Evolutionary conservation across 768 basidiomycete genomes (phyloP), one percentile per base, ranked within the genome.

Genomic region (Exidia glandulosa): DNA sequence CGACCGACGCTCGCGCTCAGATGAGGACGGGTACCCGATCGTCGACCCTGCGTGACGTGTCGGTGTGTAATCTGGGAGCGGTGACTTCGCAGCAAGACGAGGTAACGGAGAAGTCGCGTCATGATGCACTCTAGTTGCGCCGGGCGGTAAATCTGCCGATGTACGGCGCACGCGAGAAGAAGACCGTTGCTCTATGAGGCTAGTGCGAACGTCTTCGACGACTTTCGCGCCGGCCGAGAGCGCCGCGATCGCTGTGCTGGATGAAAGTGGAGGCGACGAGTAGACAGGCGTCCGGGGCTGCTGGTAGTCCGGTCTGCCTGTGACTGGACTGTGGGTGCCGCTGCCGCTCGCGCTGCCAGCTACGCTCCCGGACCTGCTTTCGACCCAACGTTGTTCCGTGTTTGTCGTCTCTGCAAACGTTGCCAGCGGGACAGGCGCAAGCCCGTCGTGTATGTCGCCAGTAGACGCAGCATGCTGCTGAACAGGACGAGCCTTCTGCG

Each of bases 1-100:
- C 16, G 58, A 32, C 23, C n/a, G 36, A 23, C 36, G n/a, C 29
- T 27, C n/a, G 36, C 31, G n/a, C 27, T 32, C 32, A 23, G 58
- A 29, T 23, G 37, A 41, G 13, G 36, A 47, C 16, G 58, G 58
- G 45, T 34, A 50, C 16, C 31, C 45, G 16, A 45, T 29, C 25
- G 37, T 5, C 9, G 36, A 10, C 23, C 37, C 37, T 25, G 19
- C 23, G 41, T 14, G 41, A 14, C 41, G 41, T 19, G 23, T 45
- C 23, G 41, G 41, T 6, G 41, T 45, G 41, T 59, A 30, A 34
- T 48, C 34, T 3, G 57, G 5, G 71, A 41, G 59, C 60, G 66
- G n/a, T 64, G 33, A 64, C 63, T 47, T 65, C 57, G 12, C 67
- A 63, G 37, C 65, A 66, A 25, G 66, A 58, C 14, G 65, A 60